Evolutionary conservation across 352 stramenopile genomes (phyloP).

Genomic region (Blastocystis sp.): DNA sequence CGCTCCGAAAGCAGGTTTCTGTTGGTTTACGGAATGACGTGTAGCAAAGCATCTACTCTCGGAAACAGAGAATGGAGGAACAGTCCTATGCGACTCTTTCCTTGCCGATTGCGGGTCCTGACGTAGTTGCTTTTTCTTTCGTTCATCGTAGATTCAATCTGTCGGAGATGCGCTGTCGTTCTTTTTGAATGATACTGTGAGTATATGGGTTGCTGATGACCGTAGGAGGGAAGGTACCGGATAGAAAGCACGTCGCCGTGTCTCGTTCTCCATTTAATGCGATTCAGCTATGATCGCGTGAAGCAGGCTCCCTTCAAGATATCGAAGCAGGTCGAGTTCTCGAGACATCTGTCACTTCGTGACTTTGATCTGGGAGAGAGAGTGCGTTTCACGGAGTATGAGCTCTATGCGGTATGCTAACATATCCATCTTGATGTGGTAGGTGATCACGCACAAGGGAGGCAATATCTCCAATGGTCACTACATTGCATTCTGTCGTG

Average conservation of each 20-base stretch:
- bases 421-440: background rate
- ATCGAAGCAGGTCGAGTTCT: background rate
- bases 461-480: slow-evolving; percentile 4
- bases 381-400: background rate
- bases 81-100: slow-evolving; percentile 36
- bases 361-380: background rate
- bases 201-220: background rate
- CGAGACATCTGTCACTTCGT: background rate
- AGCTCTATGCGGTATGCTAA: background rate
- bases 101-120: background rate
- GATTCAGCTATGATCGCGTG: slow-evolving; percentile 18
- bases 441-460: slow-evolving; percentile 32
- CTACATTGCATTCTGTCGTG: background rate
- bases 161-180: background rate
- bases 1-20: slow-evolving; percentile 4
- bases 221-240: background rate
- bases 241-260: background rate
- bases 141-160: slow-evolving; percentile 19
- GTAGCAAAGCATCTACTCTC: background rate
- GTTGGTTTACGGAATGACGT: background rate
- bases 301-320: background rate
- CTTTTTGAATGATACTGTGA: background rate
- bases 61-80: background rate
- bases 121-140: background rate
- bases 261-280: slow-evolving; percentile 38